Evolutionary conservation across 441 rosid species (phyloP), one percentile per base, ranked within the genome.

Genomic region (Gossypium lobatum): DNA sequence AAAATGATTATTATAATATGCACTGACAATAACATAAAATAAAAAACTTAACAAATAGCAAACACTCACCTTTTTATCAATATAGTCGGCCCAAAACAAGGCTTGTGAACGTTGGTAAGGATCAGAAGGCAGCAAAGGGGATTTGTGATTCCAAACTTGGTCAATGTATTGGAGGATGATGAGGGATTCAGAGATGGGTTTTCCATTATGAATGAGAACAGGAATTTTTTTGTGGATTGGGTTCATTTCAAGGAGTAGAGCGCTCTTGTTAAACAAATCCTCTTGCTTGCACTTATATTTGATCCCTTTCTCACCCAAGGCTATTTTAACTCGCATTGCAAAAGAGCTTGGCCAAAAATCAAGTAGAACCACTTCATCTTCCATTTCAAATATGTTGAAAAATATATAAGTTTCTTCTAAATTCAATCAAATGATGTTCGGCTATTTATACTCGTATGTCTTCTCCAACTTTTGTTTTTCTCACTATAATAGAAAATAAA

Each of bases 311-410:
- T 45, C 55, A 1, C 17, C 70, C 55, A 65, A 45, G 54, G 70
- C 70, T 10, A 65, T 65, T 21, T 23, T 45, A 17, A 65, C 70
- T 14, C 70, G 46, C 70, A 65, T 65, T 1, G 34, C 70, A 14
- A 65, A 65, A 13, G 55, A 23, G 34, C 70, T 65, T 65, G 70
- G 13, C 70, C 55, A 42, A 6, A 65, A 46, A 46, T 65, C 70
- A 10, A 65, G 55, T 23, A 65, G 55, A 31, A 62, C 23, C 4
- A 62, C 66, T 31, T 62, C 46, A 16, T 31, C 39, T 25, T 60
- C 64, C 64, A 60, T 60, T 60, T 26, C 39, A 21, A 14, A 54
- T 25, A 25, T 14, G 61, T 31, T 31, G 37, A 31, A 31, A 31
- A 4, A 31, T 31, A 31, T 31, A 5, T 57, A 20, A 4, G 17